Base-by-base conservation (phyloP, 768 basidiomycete genomes). In the Tricholoma sp. region DNA sequence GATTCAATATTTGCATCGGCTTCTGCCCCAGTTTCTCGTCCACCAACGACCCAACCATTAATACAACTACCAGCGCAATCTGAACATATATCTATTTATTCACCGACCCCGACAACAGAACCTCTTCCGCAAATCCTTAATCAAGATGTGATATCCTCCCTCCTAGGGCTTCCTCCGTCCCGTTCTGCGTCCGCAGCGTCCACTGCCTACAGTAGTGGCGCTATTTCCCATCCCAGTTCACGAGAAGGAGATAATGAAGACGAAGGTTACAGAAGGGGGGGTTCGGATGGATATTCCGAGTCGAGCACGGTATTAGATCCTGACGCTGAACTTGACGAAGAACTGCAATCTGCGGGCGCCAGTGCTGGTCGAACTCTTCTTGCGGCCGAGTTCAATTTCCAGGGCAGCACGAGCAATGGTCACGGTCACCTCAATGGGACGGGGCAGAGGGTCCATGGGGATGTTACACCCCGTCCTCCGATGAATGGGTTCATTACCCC, bases 1-100 rank as follows among this genome's bases (percentile, higher is more conserved):
- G 76, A 87, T 61, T 78, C 81, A 11, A 88, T 91, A 41, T 91
- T 91, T 66, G 89, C 89, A 3, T 91, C 88, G 5, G 89, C 83
- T 5, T 71, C 59, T 57, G 24, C 60, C 59, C 24, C 57, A 58
- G 9, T 37, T 61, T 37, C 62, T 59, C 52, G 59, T 60, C 2
- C 59, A 58, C 3, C 64, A 59, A 14, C 61, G 65, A 32, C 64
- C 59, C 52, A 58, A 61, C 35, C 55, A 4, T 35, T 50, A 39
- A 52, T 22, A 5, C 55, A 31, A 31, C 35, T n/a, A 54, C 45
- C 12, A 62, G 61, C 11, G 46, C 57, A 60, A 27, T 51, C 9
- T 12, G 31, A 60, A 41, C 41, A 24, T 34, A 52, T 62, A 6
- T 60, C 56, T 6, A 82, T 84, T 34, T 74, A 80, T 54, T 81